Base-by-base conservation (phyloP, 441 rosid genomes). In the Oxalis stricta region DNA sequence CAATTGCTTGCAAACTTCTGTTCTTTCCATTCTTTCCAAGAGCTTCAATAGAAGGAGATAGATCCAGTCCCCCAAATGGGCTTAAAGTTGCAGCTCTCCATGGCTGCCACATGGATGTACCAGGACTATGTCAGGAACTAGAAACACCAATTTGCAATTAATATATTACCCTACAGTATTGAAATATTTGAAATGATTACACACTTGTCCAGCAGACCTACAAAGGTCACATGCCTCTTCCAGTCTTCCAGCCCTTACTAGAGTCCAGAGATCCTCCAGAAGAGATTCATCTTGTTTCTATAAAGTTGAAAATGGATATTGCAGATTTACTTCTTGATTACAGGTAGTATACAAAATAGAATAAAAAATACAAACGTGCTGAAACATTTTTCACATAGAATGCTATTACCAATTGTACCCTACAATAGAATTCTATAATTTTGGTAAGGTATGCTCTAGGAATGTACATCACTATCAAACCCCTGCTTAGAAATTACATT, bases 281-380 rank as follows among this genome's bases (percentile, higher is more conserved):
- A 91, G 82, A 50, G 86, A 91, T 52, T 91, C 94, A 55, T 91
- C 95, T 81, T 86, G 96, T 65, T 86, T 91, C 96, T 91, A 69
- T 41, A 43, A 38, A n/a, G 46, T 41, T 34, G 37, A 36, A 62
- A 64, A 44, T 8, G 28, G 53, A 46, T 44, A 44, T 26, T 44
- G 26, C 22, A 18, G 7, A 18, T 43, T 38, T 8, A 33, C 37
- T 48, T 11, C 14, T 30, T 30, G 33, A n/a, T n/a, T n/a, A n/a
- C n/a, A n/a, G n/a, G n/a, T n/a, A n/a, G n/a, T n/a, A n/a, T n/a
- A n/a, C n/a, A n/a, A n/a, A n/a, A n/a, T n/a, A n/a, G n/a, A n/a
- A n/a, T n/a, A n/a, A n/a, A n/a, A n/a, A n/a, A n/a, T n/a, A n/a
- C n/a, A n/a, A n/a, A n/a, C n/a, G n/a, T n/a, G n/a, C n/a, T n/a